A percentile compares a stretch with the other conserved stretches of the same genome.
Evolutionary conservation across 768 basidiomycete genomes (phyloP).

Genomic region (Mycena alexandri): DNA sequence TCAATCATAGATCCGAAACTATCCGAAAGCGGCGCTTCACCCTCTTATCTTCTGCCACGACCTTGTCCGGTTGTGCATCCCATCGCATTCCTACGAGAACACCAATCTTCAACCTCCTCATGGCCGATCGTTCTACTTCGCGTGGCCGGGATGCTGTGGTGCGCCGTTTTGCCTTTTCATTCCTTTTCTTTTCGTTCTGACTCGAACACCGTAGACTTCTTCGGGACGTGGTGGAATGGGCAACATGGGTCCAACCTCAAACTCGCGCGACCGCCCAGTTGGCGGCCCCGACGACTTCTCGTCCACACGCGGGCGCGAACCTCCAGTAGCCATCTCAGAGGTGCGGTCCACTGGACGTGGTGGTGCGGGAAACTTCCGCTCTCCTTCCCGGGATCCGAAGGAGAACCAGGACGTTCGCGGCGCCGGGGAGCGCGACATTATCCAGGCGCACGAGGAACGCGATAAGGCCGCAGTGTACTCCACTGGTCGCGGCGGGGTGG

Average conservation of each 20-base stretch:
- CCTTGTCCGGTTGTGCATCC: no score
- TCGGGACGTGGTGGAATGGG: constrained; percentile 23
- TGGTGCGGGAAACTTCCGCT: constrained; percentile 88
- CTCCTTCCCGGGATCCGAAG: constrained; percentile 71
- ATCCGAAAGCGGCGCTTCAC: no score
- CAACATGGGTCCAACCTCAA: constrained; percentile 20
- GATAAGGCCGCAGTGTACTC: constrained; percentile 58
- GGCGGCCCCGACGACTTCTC: constrained; percentile 70
- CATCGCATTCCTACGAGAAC: no score
- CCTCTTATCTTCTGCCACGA: no score
- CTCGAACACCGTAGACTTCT: constrained; percentile 12
- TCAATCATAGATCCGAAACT: no score
- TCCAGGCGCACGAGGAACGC: constrained; percentile 49
- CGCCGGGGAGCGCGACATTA: constrained; percentile 54
- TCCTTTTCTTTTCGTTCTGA: constrained; percentile 1
- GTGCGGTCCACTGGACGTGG: constrained; percentile 78
- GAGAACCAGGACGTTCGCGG: constrained; percentile 46
- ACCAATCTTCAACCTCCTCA: background rate
- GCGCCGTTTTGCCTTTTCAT: constrained; percentile 42
- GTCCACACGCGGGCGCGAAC: constrained; percentile 73
- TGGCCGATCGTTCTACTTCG: constrained; percentile 63
- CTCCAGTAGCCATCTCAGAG: constrained; percentile 53
- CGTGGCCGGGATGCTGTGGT: constrained; percentile 73
- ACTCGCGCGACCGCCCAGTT: constrained; percentile 59
- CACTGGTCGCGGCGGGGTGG: constrained; percentile 73